Evolutionary conservation across 1,284 basidiomycete species (phyloP).

Genomic region (Gomphus sp.): DNA sequence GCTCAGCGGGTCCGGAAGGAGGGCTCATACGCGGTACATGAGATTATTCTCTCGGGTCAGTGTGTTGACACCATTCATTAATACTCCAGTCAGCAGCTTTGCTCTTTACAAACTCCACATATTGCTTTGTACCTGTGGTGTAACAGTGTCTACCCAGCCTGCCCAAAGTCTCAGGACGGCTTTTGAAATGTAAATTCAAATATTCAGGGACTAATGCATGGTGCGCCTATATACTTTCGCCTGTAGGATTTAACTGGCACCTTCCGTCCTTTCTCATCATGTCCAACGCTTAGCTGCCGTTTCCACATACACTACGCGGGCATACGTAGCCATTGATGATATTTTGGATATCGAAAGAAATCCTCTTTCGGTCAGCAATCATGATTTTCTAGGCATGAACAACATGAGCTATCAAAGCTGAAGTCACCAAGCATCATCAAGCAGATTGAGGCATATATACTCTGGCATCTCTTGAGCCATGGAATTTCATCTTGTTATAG

Average conservation of each 20-base stretch:
- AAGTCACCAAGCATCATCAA: constrained; percentile 38
- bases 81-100: constrained; percentile 1
- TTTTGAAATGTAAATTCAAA: background rate
- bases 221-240: background rate
- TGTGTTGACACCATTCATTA: background rate
- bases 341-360: background rate
- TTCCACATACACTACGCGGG: background rate
- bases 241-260: background rate
- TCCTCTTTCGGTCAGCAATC: background rate
- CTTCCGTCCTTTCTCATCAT: background rate
- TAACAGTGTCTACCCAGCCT: constrained; percentile 4
- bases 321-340: constrained; percentile 4
- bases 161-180: background rate
- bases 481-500: constrained; percentile 24
- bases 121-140: constrained; percentile 4
- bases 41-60: background rate
- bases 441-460: constrained; percentile 40
- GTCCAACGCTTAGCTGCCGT: constrained; percentile 5
- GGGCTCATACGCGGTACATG: background rate
- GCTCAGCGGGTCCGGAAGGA: constrained; percentile 1
- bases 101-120: background rate
- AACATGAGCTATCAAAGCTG: constrained; percentile 26
- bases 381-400: constrained; percentile 23
- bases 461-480: background rate
- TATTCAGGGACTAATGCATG: background rate